phyloP scores from a whole-genome alignment of 2,329 filamentous ascomycete species.

The Fusarium chlamydosporum region DNA sequence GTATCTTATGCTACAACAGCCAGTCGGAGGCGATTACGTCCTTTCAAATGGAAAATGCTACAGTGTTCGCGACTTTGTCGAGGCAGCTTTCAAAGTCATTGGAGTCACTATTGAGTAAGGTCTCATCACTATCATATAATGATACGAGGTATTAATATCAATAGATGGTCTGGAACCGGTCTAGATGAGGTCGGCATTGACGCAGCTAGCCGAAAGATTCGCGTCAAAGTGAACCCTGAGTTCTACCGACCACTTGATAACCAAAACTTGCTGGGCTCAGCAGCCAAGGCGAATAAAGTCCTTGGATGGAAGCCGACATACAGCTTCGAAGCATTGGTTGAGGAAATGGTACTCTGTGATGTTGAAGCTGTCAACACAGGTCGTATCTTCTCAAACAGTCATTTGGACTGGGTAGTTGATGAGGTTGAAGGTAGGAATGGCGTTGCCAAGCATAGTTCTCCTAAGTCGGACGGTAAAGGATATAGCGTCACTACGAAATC shows the following conservation, averaged over 20 bases:
- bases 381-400: slow-evolving; percentile 6
- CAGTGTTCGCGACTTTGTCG: not conserved
- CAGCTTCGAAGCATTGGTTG: slow-evolving; percentile 1
- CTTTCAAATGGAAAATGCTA: not conserved
- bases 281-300: not conserved
- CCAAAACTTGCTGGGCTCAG: slow-evolving; percentile 1
- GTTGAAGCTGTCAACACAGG: not conserved
- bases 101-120: slow-evolving; percentile 5
- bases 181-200: slow-evolving; percentile 2
- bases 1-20: slow-evolving; percentile 6
- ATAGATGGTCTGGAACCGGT: not conserved
- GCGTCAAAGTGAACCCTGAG: slow-evolving; percentile 5
- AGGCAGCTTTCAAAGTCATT: slow-evolving; percentile 8
- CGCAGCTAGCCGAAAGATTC: not conserved
- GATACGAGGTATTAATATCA: too few species aligned
- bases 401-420: not conserved
- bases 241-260: slow-evolving; percentile 9
- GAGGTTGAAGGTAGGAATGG: not conserved
- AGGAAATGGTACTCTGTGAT: slow-evolving; percentile 5
- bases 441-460: not conserved
- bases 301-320: slow-evolving; percentile 6
- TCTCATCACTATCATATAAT: not conserved
- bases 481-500: not conserved
- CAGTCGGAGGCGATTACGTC: not conserved
- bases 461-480: not conserved